Evolutionary conservation across 192 early-diverging fungal species (phyloP), one percentile per base, ranked within the genome.

Genomic region (Coemansia sp.): DNA sequence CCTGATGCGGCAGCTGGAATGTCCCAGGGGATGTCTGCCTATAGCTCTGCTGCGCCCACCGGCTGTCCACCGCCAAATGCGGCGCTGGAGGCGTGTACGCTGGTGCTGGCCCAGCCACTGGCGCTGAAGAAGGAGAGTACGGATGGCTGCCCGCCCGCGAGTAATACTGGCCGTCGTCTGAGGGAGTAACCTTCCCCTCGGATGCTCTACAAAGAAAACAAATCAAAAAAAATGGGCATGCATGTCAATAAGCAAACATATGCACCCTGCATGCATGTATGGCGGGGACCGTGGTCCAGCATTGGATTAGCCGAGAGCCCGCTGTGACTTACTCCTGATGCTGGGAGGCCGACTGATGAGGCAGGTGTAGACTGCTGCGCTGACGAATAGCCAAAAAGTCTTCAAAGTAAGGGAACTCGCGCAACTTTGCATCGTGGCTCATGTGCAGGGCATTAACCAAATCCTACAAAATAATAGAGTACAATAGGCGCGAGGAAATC

Each of bases 361-460:
- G 67, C 48, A 67, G 48, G 38, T 38, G 61, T 0, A 65, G 43
- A 58, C 51, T 28, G 26, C 71, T 58, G 64, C 79, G 79, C 68
- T 68, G 73, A 0, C 65, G 46, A 53, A 82, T 82, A 53, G 69
- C 79, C 3, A 59, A 36, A 55, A 82, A 82, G 39, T 82, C 70
- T 23, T 35, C 26, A 51, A 73, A 82, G 50, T 82, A 74, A 23
- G 79, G 79, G 46, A 82, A 82, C 64, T 82, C 79, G 70, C 74
- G 73, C 70, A 82, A 57, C 67, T 82, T 82, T n/a, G 70, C 79
- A 20, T 82, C 79, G 21, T 56, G 39, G 61, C 70, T 62, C 79
- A 82, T 82, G 62, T 82, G 79, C 56, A 67, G 50, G 18, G 79
- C 79, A 33, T 82, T 82, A 48, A 60, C 71, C 37, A 82, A 65